Conservation (phyloP, 2,329 filamentous ascomycete genomes). For the Didymella segeticola region DNA sequence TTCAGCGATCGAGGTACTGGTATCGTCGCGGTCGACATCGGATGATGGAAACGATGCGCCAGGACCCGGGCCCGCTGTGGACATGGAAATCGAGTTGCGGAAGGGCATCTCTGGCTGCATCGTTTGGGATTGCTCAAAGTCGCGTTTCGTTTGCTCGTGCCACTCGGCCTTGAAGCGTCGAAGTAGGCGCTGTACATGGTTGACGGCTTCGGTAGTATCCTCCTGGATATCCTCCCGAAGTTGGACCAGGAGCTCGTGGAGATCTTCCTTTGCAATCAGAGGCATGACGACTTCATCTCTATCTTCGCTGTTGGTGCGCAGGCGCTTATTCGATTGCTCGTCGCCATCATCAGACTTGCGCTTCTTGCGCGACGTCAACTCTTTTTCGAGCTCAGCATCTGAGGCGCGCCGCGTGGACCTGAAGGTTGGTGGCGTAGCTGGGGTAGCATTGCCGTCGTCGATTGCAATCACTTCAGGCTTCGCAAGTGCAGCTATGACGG, state of each 20-base stretch:
- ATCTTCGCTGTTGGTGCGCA: conserved; percentile 5
- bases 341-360: conserved; percentile 20
- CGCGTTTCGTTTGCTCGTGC: conserved; percentile 23
- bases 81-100: neutral
- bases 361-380: conserved; percentile 29
- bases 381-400: conserved; percentile 26
- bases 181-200: conserved; percentile 57
- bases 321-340: conserved; percentile 16
- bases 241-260: conserved; percentile 26
- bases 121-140: conserved; percentile 11
- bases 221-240: conserved; percentile 34
- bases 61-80: conserved; percentile 5
- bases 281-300: conserved; percentile 27
- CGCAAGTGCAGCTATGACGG: conserved; percentile 20
- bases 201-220: conserved; percentile 52
- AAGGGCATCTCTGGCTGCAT: neutral
- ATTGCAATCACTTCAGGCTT: conserved; percentile 1
- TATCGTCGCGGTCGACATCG: conserved; percentile 11
- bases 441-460: neutral
- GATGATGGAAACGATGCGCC: conserved; percentile 22
- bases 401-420: conserved; percentile 23
- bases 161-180: conserved; percentile 50
- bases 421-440: conserved; percentile 3
- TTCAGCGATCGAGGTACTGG: conserved; percentile 19
- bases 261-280: conserved; percentile 28